Conservation (phyloP, 441 rosid species). For the Erysimum cheiri region DNA sequence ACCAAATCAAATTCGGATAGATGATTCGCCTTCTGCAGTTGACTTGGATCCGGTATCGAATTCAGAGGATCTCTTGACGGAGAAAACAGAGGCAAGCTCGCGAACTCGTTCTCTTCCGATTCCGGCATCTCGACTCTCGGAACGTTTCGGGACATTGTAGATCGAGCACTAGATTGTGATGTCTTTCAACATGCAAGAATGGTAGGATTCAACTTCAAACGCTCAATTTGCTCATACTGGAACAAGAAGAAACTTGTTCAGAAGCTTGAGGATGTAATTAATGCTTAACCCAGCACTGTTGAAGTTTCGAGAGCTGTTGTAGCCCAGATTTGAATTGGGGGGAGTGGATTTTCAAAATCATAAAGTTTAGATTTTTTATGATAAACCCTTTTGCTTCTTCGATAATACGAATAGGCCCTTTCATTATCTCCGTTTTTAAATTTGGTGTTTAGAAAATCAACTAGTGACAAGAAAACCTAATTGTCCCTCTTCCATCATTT, state of each 20-base stretch:
- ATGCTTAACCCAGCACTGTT: slow-evolving; percentile 8
- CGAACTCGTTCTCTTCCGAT: slow-evolving; percentile 73
- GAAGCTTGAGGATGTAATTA: slow-evolving; percentile 30
- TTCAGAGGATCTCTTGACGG: slow-evolving; percentile 81
- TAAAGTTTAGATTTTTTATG: slow-evolving; percentile 9
- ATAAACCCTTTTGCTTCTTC: slow-evolving; percentile 30
- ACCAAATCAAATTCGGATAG: slow-evolving; percentile 49
- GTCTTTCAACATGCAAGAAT: slow-evolving; percentile 48
- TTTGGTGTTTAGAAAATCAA: not conserved
- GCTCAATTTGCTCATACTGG: slow-evolving; percentile 27
- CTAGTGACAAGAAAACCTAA: too few relatives aligned
- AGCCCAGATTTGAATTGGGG: slow-evolving; percentile 44
- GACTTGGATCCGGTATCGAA: slow-evolving; percentile 83
- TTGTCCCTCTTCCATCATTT: not conserved
- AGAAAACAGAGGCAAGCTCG: slow-evolving; percentile 52
- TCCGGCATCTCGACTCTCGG: slow-evolving; percentile 51
- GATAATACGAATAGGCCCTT: slow-evolving; percentile 21
- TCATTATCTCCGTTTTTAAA: slow-evolving; percentile 8
- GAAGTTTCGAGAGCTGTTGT: slow-evolving; percentile 22
- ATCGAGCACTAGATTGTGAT: slow-evolving; percentile 42
- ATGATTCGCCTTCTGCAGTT: slow-evolving; percentile 49
- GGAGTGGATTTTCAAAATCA: slow-evolving; percentile 41
- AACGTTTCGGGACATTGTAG: slow-evolving; percentile 40
- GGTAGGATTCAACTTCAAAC: slow-evolving; percentile 13
- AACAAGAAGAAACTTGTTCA: slow-evolving; percentile 10